Evolutionary conservation across 345 rosid species (phyloP).

Genomic region (Mallotus nudiflorus): DNA sequence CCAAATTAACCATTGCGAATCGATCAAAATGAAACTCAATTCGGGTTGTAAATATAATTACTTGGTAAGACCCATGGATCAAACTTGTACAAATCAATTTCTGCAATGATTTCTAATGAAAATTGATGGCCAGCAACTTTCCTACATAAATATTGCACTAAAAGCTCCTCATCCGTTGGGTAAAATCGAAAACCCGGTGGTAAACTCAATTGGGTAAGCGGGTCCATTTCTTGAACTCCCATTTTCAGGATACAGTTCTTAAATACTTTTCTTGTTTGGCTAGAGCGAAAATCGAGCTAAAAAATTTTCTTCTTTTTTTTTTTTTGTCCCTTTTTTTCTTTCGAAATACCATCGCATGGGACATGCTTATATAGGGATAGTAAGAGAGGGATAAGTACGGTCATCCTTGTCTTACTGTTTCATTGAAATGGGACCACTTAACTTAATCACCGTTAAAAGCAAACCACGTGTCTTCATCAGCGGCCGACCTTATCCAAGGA

Average conservation of each 20-base stretch:
- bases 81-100: slow-evolving; percentile 86
- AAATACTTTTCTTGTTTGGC: not conserved
- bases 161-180: slow-evolving; percentile 96
- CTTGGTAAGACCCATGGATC: slow-evolving; percentile 92
- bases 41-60: slow-evolving; percentile 21
- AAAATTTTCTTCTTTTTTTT: not conserved
- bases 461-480: slow-evolving; percentile 41
- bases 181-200: slow-evolving; percentile 97
- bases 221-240: slow-evolving; percentile 70
- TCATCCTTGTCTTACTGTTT: slow-evolving; percentile 54
- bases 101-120: slow-evolving; percentile 68
- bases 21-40: not conserved
- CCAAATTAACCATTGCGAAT: not conserved
- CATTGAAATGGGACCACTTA: slow-evolving; percentile 29
- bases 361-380: slow-evolving; percentile 33
- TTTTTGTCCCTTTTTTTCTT: not conserved
- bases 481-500: slow-evolving; percentile 42
- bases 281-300: not conserved
- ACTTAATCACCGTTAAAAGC: slow-evolving; percentile 19
- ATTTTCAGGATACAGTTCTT: slow-evolving; percentile 26
- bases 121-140: slow-evolving; percentile 85
- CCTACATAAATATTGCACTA: slow-evolving; percentile 79
- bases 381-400: slow-evolving; percentile 59
- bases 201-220: slow-evolving; percentile 72
- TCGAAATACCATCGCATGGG: accelerated